Base-by-base conservation (phyloP, 2,329 filamentous ascomycete genomes). In the Microdochium nivale region DNA sequence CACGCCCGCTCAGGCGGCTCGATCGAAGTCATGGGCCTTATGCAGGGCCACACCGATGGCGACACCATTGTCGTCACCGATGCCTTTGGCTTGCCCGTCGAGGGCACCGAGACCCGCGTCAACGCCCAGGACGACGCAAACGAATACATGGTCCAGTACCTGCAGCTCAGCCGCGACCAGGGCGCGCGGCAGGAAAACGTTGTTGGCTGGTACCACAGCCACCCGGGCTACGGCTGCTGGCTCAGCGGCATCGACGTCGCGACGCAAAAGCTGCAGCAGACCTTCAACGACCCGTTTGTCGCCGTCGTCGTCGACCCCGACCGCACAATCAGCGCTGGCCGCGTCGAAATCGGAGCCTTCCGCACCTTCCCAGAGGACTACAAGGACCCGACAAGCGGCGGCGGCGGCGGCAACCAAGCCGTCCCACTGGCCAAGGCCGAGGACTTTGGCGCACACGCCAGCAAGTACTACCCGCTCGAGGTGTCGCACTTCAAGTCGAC, bases 171-270 rank as follows among this genome's bases (percentile, higher is more conserved):
- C 59, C 80, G 92, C 53, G 84, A 91, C 63, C 88, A 74, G 79
- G 90, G 67, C 75, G 55, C 56, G 58, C 75, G 91, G 52, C 76
- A 86, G 66, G 94, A 99, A 70, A 97, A 99, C 67, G 88, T 89
- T 0, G 87, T 99, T 16, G 94, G 94, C 19, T 99, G 94, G 94
- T 99, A 99, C 69, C 94, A 99, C 71, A 92, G 86, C 59, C 94
- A 99, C 67, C 94, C 94, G 0, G 94, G 94, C 25, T 99, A 99
- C 67, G 94, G 94, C 46, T 99, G 94, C 76, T 99, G 94, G 94
- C 79, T 99, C 25, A 91, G 86, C 35, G 94, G 94, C 53, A 97
- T 99, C 69, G 94, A 99, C 66, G 94, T 99, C 50, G 79, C 79
- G 51, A 99, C 94, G 2, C 87, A 99, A 68, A 78, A 80, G 58